Conservation (phyloP, 352 stramenopile species). For the Phytopythium cucurbitacearum region DNA sequence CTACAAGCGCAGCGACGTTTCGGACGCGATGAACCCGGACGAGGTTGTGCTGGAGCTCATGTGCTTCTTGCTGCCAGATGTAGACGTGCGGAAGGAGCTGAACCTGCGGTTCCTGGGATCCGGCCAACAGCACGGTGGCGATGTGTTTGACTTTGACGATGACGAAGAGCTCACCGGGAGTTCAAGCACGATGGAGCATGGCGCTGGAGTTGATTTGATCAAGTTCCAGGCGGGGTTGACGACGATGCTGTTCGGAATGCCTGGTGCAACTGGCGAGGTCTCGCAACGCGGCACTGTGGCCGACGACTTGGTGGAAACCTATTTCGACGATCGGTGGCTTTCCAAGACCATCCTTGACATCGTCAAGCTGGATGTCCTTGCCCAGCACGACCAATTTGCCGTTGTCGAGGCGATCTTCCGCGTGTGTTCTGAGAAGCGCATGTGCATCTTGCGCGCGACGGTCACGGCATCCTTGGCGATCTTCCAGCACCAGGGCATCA, state of each 20-base stretch:
- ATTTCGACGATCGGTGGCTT: constrained; percentile 50
- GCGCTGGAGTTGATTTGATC: constrained; percentile 50
- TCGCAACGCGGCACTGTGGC: constrained; percentile 18
- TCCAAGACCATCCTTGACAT: constrained; percentile 32
- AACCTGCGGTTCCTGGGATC: constrained; percentile 61
- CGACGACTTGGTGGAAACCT: constrained; percentile 32
- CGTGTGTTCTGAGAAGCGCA: constrained; percentile 23
- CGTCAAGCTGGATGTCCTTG: constrained; percentile 50
- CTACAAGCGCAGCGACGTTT: constrained; percentile 27
- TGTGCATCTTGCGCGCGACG: constrained; percentile 30
- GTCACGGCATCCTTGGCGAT: constrained; percentile 49
- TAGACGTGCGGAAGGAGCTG: constrained; percentile 79
- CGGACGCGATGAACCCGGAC: constrained; percentile 41
- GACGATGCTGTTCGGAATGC: constrained; percentile 37
- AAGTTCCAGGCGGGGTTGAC: constrained; percentile 57
- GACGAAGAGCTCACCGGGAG: constrained; percentile 34
- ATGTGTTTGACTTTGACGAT: constrained; percentile 76
- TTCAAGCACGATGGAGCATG: constrained; percentile 6
- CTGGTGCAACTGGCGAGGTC: constrained; percentile 15
- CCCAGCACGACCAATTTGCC: constrained; percentile 59
- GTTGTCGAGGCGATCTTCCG: constrained; percentile 55
- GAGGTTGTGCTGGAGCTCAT: constrained; percentile 80
- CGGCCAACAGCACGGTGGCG: constrained; percentile 28
- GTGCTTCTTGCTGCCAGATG: constrained; percentile 48
- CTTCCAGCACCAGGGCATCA: constrained; percentile 51